These are phyloP conservation scores for Tetragonia tetragonoides DNA, from an alignment of 148 eudicot species.

Conservation along the genomic window DNA sequence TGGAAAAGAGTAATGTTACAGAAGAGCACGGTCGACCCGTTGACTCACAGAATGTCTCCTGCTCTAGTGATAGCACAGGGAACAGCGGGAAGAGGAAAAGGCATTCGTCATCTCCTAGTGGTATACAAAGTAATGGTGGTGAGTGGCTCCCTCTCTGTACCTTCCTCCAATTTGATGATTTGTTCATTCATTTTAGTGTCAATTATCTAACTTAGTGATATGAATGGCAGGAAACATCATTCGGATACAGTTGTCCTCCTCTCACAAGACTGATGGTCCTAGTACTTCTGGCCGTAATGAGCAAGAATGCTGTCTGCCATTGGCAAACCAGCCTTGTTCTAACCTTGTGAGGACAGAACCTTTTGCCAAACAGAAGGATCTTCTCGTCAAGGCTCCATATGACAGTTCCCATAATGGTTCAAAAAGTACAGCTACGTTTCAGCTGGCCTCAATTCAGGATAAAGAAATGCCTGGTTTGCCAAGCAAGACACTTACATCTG, in stretches of 20 bases:
- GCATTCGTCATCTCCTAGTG: slow-evolving; percentile 24
- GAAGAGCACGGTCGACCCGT: slow-evolving; percentile 65
- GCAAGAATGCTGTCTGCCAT: slow-evolving; percentile 29
- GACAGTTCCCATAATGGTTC: slow-evolving; percentile 12
- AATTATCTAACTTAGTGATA: not conserved
- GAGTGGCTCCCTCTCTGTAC: not conserved
- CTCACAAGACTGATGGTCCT: slow-evolving; percentile 35
- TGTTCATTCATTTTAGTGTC: not conserved
- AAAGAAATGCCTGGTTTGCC: not conserved
- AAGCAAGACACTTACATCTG: not conserved
- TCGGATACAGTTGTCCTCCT: slow-evolving; percentile 43
- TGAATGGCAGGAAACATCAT: slow-evolving; percentile 48
- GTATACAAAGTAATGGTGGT: slow-evolving; percentile 43
- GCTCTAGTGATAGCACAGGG: slow-evolving; percentile 76
- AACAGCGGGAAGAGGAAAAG: slow-evolving; percentile 71
- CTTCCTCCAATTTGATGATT: not conserved
- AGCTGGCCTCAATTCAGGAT: not conserved
- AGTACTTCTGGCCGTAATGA: slow-evolving; percentile 18
- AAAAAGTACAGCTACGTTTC: not conserved
- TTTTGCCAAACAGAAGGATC: not conserved
- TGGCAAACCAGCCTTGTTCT: slow-evolving; percentile 22
- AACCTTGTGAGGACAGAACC: slow-evolving; percentile 19
- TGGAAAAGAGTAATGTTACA: slow-evolving; percentile 68
- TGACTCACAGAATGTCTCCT: slow-evolving; percentile 33
- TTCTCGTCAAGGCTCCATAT: not conserved